Conservation (phyloP, 805 yeast genomes). For the Hanseniaspora taiwanica region DNA sequence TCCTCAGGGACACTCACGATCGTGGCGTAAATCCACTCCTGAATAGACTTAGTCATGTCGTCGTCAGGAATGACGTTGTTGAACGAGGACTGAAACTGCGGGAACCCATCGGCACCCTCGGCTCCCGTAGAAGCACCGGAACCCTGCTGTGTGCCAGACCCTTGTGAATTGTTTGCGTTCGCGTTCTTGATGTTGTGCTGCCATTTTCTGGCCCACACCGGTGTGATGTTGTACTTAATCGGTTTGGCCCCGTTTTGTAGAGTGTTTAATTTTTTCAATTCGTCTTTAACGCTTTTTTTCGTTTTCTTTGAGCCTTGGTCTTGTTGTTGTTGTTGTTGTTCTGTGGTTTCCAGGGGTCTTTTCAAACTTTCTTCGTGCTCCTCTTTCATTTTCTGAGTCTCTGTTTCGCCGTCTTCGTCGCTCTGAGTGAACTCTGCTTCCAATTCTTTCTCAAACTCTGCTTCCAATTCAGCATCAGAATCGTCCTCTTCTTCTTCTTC, state of each 20-base stretch:
- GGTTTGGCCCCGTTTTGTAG: constrained; percentile 31
- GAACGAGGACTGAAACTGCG: constrained; percentile 27
- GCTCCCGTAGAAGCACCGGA: constrained; percentile 22
- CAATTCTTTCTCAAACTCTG: not conserved
- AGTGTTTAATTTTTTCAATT: constrained; percentile 3
- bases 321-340: not conserved
- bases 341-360: not conserved
- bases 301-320: not conserved
- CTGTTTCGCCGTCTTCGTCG: constrained; percentile 1
- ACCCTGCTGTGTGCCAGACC: too few species aligned
- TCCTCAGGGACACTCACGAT: constrained; percentile 48
- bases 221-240: constrained; percentile 47
- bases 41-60: constrained; percentile 66
- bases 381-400: not conserved
- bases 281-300: not conserved
- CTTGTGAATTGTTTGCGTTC: not conserved
- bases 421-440: constrained; percentile 1
- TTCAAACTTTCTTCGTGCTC: constrained; percentile 1
- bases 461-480: constrained; percentile 1
- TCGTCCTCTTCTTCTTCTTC: constrained; percentile 2
- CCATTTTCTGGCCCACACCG: constrained; percentile 79
- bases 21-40: constrained; percentile 84
- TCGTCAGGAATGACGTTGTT: constrained; percentile 67
- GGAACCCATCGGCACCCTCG: constrained; percentile 5
- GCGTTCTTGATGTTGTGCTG: constrained; percentile 27